Conservation (phyloP, 805 yeast genomes). For the Candida multigemmis region DNA sequence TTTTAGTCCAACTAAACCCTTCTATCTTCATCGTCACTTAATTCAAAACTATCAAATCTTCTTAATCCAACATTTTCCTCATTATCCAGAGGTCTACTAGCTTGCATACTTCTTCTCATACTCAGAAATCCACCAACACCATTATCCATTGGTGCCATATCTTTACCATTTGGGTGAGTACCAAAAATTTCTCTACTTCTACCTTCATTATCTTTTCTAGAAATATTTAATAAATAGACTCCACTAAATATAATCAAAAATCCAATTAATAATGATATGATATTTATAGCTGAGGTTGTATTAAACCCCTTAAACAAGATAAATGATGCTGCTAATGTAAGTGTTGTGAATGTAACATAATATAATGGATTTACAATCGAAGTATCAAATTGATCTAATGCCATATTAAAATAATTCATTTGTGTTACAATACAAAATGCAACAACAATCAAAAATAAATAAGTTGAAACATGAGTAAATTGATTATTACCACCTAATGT, state of each 20-base stretch:
- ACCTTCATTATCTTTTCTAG: conserved; percentile 54
- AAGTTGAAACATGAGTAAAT: conserved; percentile 77
- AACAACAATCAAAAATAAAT: conserved; percentile 70
- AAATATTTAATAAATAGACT: conserved; percentile 71
- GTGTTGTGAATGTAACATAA: conserved; percentile 86
- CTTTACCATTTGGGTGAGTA: conserved; percentile 45
- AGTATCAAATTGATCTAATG: conserved; percentile 87
- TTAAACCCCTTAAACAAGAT: conserved; percentile 81
- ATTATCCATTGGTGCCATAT: conserved; percentile 65
- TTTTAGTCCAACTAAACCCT: no score
- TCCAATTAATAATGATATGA: conserved; percentile 75
- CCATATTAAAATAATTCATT: conserved; percentile 91
- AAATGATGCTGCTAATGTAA: conserved; percentile 78
- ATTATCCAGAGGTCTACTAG: conserved; percentile 34
- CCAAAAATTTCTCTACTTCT: conserved; percentile 48
- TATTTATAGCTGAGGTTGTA: conserved; percentile 70
- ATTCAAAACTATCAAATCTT: conserved; percentile 54
- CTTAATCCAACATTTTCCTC: conserved; percentile 47
- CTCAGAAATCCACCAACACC: conserved; percentile 69
- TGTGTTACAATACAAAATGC: conserved; percentile 78
- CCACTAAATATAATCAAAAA: conserved; percentile 83
- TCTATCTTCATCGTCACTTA: conserved; percentile 29
- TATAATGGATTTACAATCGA: conserved; percentile 86
- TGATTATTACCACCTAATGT: conserved; percentile 82
- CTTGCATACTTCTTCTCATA: conserved; percentile 68